phyloP scores from a whole-genome alignment of 495 filamentous ascomycete species.

The Ramalina intermedia region DNA sequence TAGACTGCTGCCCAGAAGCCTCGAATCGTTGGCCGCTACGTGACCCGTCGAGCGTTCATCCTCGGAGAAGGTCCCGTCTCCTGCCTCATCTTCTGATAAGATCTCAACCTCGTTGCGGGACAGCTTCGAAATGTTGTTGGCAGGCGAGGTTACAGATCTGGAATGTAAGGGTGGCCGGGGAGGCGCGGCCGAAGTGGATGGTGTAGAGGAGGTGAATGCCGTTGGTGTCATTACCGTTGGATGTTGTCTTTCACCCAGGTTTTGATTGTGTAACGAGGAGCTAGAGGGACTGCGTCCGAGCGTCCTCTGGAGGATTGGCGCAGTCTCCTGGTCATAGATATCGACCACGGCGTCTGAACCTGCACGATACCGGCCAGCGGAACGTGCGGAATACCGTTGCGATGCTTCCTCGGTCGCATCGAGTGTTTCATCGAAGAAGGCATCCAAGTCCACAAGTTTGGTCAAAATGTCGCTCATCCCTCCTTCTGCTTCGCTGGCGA shows the following conservation, averaged over 20 bases:
- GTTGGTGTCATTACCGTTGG: slow-evolving; percentile 48
- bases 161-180: slow-evolving; percentile 38
- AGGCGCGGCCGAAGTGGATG: slow-evolving; percentile 8
- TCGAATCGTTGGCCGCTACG: slow-evolving; percentile 33
- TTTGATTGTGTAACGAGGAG: slow-evolving; percentile 64
- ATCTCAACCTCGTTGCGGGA: slow-evolving; percentile 20
- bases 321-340: slow-evolving; percentile 85
- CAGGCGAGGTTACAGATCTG: slow-evolving; percentile 60
- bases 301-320: slow-evolving; percentile 78
- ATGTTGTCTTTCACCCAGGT: slow-evolving; percentile 41
- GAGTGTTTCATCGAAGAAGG: slow-evolving; percentile 72
- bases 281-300: slow-evolving; percentile 54
- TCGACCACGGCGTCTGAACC: slow-evolving; percentile 63
- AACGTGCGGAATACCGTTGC: slow-evolving; percentile 47
- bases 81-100: slow-evolving; percentile 38
- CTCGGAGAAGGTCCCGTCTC: slow-evolving; percentile 34
- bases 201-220: slow-evolving; percentile 30
- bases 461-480: slow-evolving; percentile 77
- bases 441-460: slow-evolving; percentile 84
- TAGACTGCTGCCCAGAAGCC: slow-evolving; percentile 18
- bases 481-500: slow-evolving; percentile 36
- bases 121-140: slow-evolving; percentile 35
- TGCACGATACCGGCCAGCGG: slow-evolving; percentile 43
- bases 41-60: slow-evolving; percentile 27
- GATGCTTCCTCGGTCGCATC: slow-evolving; percentile 28